These are phyloP conservation scores for Leccinum colubrinum DNA, from an alignment of 1,284 basidiomycete genomes.

Conservation along the genomic window DNA sequence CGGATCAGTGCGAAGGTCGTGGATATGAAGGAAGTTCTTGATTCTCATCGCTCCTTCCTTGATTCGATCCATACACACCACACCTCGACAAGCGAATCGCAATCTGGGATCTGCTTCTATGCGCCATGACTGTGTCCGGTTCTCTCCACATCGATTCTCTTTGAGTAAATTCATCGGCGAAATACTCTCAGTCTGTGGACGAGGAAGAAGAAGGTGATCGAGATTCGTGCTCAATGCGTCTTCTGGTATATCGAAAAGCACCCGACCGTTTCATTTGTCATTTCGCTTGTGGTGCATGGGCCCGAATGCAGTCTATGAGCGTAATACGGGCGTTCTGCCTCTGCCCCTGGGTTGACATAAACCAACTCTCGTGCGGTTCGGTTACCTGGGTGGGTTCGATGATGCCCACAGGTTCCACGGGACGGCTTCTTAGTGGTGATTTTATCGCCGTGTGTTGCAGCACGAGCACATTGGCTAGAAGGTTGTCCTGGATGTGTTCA, in stretches of 20 bases:
- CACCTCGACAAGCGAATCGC: too few species aligned
- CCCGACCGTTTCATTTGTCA: conserved; percentile 73
- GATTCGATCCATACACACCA: conserved; percentile 47
- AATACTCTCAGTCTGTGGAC: conserved; percentile 36
- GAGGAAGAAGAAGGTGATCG: conserved; percentile 23
- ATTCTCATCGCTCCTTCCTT: conserved; percentile 53
- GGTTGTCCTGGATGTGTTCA: conserved; percentile 73
- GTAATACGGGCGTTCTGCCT: conserved; percentile 52
- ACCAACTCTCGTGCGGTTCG: conserved; percentile 63
- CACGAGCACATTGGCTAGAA: conserved; percentile 82
- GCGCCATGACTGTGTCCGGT: conserved; percentile 70
- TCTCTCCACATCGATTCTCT: conserved; percentile 69
- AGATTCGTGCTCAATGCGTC: conserved; percentile 60
- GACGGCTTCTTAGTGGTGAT: conserved; percentile 71
- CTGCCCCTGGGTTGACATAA: conserved; percentile 57
- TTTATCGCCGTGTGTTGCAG: conserved; percentile 70
- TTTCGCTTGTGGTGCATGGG: conserved; percentile 60
- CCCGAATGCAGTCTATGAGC: conserved; percentile 66
- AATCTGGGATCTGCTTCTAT: conserved; percentile 44
- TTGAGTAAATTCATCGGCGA: conserved; percentile 49
- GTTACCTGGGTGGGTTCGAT: conserved; percentile 70
- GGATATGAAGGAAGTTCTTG: conserved; percentile 48
- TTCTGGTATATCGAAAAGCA: conserved; percentile 73
- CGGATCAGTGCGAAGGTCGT: conserved; percentile 46
- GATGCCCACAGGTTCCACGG: conserved; percentile 64